A percentile compares a stretch with the other conserved stretches of the same genome.
Conservation (phyloP, 345 rosid species). For the Murraya koenigii region DNA sequence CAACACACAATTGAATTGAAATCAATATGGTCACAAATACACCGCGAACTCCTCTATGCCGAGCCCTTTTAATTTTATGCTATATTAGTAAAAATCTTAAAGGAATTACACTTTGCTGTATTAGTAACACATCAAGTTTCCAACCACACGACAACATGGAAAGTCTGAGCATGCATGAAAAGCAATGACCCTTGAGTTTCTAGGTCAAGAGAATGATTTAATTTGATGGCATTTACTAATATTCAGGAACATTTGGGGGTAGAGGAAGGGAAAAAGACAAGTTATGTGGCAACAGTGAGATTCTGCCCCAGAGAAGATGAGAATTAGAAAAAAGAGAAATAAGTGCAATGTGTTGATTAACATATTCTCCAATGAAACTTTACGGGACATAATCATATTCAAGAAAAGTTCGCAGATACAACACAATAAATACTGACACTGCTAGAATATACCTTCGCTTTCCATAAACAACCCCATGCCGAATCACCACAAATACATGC, state of each 20-base stretch:
- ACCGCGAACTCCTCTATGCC: background rate
- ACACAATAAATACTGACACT: background rate
- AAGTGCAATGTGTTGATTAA: background rate
- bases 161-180: background rate
- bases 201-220: background rate
- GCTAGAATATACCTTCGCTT: background rate
- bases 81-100: background rate
- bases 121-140: background rate
- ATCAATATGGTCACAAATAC: background rate
- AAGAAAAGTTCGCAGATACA: too few relatives aligned
- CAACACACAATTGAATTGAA: background rate
- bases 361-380: background rate
- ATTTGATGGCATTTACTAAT: background rate
- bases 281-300: background rate
- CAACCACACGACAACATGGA: background rate
- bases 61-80: background rate
- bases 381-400: background rate
- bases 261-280: background rate
- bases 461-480: background rate
- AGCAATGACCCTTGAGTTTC: background rate
- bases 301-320: background rate
- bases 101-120: background rate
- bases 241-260: too few relatives aligned
- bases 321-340: background rate
- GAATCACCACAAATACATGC: background rate